Evolutionary conservation across 306 rosid genomes (phyloP), one percentile per base, ranked within the genome.

Genomic region (Acmispon strigosus): DNA sequence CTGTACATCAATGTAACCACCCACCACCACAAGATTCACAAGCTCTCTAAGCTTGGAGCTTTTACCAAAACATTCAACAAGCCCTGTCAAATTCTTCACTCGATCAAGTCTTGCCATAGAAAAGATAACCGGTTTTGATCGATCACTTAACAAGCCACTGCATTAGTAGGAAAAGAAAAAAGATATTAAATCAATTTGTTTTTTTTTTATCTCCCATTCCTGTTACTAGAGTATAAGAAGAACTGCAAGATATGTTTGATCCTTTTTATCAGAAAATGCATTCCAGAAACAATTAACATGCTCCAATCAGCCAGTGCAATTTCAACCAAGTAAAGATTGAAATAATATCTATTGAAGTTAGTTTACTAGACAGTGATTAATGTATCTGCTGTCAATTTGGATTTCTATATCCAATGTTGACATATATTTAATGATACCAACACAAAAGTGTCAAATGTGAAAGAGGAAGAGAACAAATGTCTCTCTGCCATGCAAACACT

Each of bases 11-110:
- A 72, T 68, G 74, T 82, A 77, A 43, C 94, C 96, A 52, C 90
- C 90, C 7, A 90, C 83, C 7, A 84, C 74, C 24, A 87, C 89
- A 27, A 90, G 88, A 75, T 86, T 84, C 62, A 50, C 96, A 54
- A 86, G 76, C 66, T 90, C 90, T 84, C 91, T 87, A 62, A 87
- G 73, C 76, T 69, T 79, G 44, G 80, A 56, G 77, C 75, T 82
- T 80, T 90, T 87, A 7, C 83, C 91, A 83, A 80, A 90, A 69
- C 76, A 78, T 74, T 87, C 91, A 37, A 87, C 96, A 68, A 90
- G 80, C 60, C 92, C 93, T 2, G 86, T 73, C 10, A 90, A 37
- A 47, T 87, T 87, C 67, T 90, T 90, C 83, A 87, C 91, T 50
- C 16, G 55, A 62, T 84, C 88, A 47, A 87, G 78, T 74, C 86